Base-by-base conservation (phyloP, 768 basidiomycete genomes). In the Boletus pseudopeckii region DNA sequence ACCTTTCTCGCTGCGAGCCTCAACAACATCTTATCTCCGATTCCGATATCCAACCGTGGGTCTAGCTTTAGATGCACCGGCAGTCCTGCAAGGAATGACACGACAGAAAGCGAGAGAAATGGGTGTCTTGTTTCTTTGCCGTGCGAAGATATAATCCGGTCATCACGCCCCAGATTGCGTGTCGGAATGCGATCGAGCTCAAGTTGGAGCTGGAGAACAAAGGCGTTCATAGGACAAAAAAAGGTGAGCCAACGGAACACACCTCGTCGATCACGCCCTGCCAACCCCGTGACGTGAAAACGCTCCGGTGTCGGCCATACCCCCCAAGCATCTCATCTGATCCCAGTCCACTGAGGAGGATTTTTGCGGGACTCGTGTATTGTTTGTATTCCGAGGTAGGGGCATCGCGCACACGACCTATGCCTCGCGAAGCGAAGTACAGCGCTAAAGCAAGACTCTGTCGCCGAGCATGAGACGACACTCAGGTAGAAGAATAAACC, bases 291-390 rank as follows among this genome's bases (percentile, higher is more conserved):
- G 69, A 61, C 7, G 72, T 76, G 66, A 82, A 98, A 1, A 85
- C 89, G 10, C 83, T 81, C 8, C 92, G 81, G 73, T 98, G 94
- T 53, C 97, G 78, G 3, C 90, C 81, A 68, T 99, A 99, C 1
- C 97, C 97, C 3, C 94, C 97, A 5, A 99, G 76, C 38, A 98
- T 77, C 67, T 99, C 97, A 65, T 99, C 97, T 1, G 97, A 91
- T 0, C 97, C 97, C 7, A 99, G 75, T 1, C 97, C 97, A 57
- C 85, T 95, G 24, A 99, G 73, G 9, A 98, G 74, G 0, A 98
- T 93, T 41, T 83, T 80, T 0, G 97, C 92, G 8, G 77, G 69
- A 57, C 88, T 94, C 0, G 72, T 77, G 70, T 97, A 96, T 7
- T 75, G 72, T 33, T 47, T 60, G 32, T 64, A 60, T 22, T 41